Percentiles rank a stretch among this genome's conserved stretches.
These are phyloP conservation scores for Phycomyces blakesleeanus DNA, from an alignment of 192 early-diverging fungal genomes.

Conservation along the genomic window DNA sequence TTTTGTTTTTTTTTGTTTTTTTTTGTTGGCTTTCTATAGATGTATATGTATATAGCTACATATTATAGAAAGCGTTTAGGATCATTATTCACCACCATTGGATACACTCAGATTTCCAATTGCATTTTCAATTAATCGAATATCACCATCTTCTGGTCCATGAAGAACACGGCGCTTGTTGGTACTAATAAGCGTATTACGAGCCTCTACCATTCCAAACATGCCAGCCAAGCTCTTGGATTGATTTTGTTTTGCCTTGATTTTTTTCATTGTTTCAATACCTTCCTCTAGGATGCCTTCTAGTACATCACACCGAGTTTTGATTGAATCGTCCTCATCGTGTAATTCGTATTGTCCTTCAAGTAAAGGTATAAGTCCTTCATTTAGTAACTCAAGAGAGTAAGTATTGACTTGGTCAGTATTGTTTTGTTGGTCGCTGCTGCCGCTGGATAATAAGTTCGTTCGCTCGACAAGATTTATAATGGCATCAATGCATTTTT, in stretches of 20 bases:
- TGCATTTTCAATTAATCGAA: slow-evolving; percentile 29
- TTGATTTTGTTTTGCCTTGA: neutral
- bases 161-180: slow-evolving; percentile 28
- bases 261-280: neutral
- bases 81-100: neutral
- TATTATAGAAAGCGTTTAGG: neutral
- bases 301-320: no score
- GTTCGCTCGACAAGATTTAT: slow-evolving; percentile 28
- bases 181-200: slow-evolving; percentile 6
- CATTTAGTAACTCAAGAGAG: neutral
- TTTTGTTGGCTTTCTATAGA: no score
- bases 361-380: neutral
- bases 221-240: neutral
- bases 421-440: neutral
- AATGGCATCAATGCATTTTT: slow-evolving; percentile 28
- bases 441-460: slow-evolving; percentile 4
- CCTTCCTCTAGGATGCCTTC: no score
- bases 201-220: slow-evolving; percentile 15
- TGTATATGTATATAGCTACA: no score
- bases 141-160: slow-evolving; percentile 30
- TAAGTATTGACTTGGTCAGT: neutral
- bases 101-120: slow-evolving; percentile 18
- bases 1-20: no score
- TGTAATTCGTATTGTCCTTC: slow-evolving; percentile 12
- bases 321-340: neutral